phyloP scores from a whole-genome alignment of 495 filamentous ascomycete genomes.

The Podospora conica region DNA sequence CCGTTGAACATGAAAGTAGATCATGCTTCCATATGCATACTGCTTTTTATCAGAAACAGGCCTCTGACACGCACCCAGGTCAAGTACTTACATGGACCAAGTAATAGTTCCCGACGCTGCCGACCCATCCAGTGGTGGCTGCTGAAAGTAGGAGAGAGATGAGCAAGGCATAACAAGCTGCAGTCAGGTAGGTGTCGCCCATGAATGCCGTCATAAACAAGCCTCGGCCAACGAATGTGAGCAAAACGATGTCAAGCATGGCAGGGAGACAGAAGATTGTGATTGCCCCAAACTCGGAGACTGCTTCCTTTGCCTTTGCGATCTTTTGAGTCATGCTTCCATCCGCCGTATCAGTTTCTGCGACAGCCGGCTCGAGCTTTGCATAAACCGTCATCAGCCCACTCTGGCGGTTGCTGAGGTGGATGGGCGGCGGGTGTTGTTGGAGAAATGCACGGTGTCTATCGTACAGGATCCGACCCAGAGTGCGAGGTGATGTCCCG shows the following conservation, averaged over 20 bases:
- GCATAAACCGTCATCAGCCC: constrained; percentile 22
- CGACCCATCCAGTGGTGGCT: constrained; percentile 28
- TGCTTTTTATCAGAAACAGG: background rate
- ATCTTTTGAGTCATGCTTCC: background rate
- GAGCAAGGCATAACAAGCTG: constrained; percentile 21
- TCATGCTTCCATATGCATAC: constrained; percentile 29
- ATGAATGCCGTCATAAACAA: constrained; percentile 29
- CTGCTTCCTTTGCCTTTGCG: background rate
- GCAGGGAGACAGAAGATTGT: constrained; percentile 28
- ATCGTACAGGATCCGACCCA: constrained; percentile 23
- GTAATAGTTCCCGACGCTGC: constrained; percentile 30
- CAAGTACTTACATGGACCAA: constrained; percentile 19
- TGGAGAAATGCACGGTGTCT: constrained; percentile 12
- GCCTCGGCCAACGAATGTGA: constrained; percentile 24
- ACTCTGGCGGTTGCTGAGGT: background rate
- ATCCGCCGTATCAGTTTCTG: background rate
- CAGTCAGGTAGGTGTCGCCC: constrained; percentile 16
- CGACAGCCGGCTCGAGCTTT: constrained; percentile 16
- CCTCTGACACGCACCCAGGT: background rate
- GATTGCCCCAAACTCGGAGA: constrained; percentile 20
- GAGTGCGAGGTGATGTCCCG: constrained; percentile 15
- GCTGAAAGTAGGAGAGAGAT: constrained; percentile 23
- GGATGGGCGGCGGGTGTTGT: constrained; percentile 11
- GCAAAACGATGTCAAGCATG: constrained; percentile 21
- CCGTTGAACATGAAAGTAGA: constrained; percentile 26